Evolutionary conservation across 257 asterid genomes (phyloP).

Genomic region (Solanum lignicaule): DNA sequence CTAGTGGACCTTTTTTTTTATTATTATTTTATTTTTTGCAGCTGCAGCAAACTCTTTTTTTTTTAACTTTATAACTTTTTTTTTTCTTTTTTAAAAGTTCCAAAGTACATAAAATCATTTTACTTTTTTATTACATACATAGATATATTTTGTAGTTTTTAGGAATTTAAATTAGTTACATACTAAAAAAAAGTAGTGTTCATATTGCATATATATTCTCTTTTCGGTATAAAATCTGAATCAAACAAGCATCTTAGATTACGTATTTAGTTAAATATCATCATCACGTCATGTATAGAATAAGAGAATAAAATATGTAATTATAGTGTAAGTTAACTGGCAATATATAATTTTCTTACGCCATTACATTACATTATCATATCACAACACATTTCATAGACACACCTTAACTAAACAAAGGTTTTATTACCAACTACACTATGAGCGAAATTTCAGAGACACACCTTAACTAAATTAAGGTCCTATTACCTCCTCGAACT

Average conservation of each 20-base stretch:
- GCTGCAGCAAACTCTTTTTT: background rate
- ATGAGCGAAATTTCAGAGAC: too few relatives aligned
- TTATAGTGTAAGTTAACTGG: background rate
- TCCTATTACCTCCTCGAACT: too few relatives aligned
- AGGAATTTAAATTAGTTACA: background rate
- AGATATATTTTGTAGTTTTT: background rate
- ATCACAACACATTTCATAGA: background rate
- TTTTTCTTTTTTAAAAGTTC: background rate
- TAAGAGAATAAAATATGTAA: background rate
- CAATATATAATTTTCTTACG: too few relatives aligned
- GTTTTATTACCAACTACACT: too few relatives aligned
- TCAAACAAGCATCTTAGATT: background rate
- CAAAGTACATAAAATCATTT: background rate
- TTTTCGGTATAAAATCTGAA: background rate
- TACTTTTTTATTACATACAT: background rate
- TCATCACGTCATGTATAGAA: background rate
- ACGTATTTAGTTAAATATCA: background rate
- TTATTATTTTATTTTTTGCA: background rate
- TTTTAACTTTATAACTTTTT: background rate
- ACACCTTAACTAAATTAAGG: too few relatives aligned
- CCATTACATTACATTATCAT: background rate
- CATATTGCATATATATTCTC: background rate
- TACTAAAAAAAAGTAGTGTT: background rate
- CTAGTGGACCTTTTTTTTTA: background rate
- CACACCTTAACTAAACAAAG: too few relatives aligned